These are phyloP conservation scores for Gossypium herbaceum DNA, from an alignment of 345 rosid species.

Conservation along the genomic window DNA sequence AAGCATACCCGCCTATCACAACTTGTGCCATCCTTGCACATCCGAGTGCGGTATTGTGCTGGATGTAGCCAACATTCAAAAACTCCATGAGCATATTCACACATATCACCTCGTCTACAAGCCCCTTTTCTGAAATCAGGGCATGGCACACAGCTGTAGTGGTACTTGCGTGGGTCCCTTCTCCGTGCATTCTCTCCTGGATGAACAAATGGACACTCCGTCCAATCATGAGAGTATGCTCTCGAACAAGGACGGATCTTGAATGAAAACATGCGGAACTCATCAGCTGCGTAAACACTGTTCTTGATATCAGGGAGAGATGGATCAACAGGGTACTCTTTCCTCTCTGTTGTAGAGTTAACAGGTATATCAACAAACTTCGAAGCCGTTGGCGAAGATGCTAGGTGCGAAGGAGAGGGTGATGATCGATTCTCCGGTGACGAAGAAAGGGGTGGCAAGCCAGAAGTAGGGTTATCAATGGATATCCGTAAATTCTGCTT, in stretches of 20 bases:
- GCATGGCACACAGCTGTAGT: conserved; percentile 75
- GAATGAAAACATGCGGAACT: conserved; percentile 71
- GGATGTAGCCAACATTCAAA: conserved; percentile 86
- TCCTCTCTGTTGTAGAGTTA: conserved; percentile 28
- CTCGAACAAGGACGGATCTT: conserved; percentile 57
- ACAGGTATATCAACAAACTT: conserved; percentile 25
- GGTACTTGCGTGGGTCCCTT: conserved; percentile 72
- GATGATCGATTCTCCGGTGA: conserved; percentile 32
- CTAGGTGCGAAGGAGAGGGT: conserved; percentile 25
- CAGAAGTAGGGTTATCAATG: conserved; percentile 19
- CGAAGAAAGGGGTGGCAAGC: conserved; percentile 34
- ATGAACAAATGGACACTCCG: conserved; percentile 79
- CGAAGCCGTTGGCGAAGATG: conserved; percentile 29
- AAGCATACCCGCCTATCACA: conserved; percentile 50
- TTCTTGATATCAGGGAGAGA: conserved; percentile 70
- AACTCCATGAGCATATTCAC: conserved; percentile 56
- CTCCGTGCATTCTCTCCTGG: conserved; percentile 78
- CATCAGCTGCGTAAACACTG: conserved; percentile 62
- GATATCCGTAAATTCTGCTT: conserved; percentile 25
- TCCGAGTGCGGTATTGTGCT: conserved; percentile 49
- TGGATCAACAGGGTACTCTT: conserved; percentile 66
- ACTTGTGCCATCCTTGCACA: conserved; percentile 52
- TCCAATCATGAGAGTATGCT: conserved; percentile 87
- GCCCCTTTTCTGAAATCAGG: conserved; percentile 72
- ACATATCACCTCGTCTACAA: conserved; percentile 62